A percentile compares a stretch with the other conserved stretches of the same genome.
Conservation (phyloP, 169 alveolate genomes). For the Plasmodium inui region DNA sequence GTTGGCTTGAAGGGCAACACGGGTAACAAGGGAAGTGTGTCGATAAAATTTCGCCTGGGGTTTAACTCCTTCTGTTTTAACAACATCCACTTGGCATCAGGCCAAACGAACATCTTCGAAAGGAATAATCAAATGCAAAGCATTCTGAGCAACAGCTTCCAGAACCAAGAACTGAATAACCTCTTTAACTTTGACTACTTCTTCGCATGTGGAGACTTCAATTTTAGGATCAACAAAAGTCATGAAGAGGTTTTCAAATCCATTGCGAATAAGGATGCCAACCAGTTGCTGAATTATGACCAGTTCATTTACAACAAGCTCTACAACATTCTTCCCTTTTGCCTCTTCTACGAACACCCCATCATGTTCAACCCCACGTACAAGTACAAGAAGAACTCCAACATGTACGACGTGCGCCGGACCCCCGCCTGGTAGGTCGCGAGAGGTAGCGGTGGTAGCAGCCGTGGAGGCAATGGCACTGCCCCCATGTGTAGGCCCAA, state of each 20-base stretch:
- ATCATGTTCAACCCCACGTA: constrained; percentile 70
- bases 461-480: not conserved
- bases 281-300: constrained; percentile 39
- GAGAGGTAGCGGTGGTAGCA: not conserved
- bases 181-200: constrained; percentile 76
- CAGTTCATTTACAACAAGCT: constrained; percentile 68
- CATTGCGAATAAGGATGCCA: constrained; percentile 32
- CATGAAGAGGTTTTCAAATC: constrained; percentile 65
- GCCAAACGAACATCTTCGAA: constrained; percentile 87
- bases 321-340: constrained; percentile 63
- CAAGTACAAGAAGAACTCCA: constrained; percentile 66
- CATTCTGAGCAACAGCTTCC: constrained; percentile 77
- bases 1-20: constrained; percentile 91
- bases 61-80: constrained; percentile 82
- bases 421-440: constrained; percentile 66
- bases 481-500: not conserved
- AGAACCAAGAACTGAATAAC: constrained; percentile 80
- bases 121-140: constrained; percentile 83
- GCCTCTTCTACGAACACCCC: constrained; percentile 63
- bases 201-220: constrained; percentile 78
- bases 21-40: constrained; percentile 93
- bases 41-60: constrained; percentile 81
- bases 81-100: constrained; percentile 90
- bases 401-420: constrained; percentile 67
- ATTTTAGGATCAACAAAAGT: constrained; percentile 59